Percentiles rank a stretch among this genome's conserved stretches.
Conservation (phyloP, 2,329 filamentous ascomycete genomes). For the Coniochaeta sp. region DNA sequence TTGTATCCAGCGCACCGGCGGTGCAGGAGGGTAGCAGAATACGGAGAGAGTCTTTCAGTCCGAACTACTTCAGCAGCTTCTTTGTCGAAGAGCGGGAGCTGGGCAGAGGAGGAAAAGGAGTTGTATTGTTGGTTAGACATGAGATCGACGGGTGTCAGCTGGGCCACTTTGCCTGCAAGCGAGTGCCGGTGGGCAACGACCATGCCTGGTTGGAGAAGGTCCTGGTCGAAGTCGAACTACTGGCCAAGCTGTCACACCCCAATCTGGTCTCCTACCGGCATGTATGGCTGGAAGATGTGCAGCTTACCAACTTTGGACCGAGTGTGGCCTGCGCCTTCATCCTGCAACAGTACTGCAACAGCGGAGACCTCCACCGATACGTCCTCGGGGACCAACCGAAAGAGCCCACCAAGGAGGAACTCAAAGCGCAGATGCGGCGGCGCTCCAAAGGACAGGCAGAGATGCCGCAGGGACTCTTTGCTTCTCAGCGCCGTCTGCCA, state of each 20-base stretch:
- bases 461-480: slow-evolving; percentile 41
- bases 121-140: slow-evolving; percentile 90
- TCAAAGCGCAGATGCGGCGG: slow-evolving; percentile 82
- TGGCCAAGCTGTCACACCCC: slow-evolving; percentile 86
- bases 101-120: slow-evolving; percentile 86
- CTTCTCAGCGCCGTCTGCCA: slow-evolving; percentile 38
- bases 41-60: slow-evolving; percentile 78
- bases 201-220: slow-evolving; percentile 94
- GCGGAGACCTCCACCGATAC: slow-evolving; percentile 83
- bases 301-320: slow-evolving; percentile 79
- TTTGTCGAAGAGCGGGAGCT: slow-evolving; percentile 85
- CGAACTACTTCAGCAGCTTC: slow-evolving; percentile 86
- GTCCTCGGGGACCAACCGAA: slow-evolving; percentile 63
- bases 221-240: slow-evolving; percentile 82
- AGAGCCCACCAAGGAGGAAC: slow-evolving; percentile 67
- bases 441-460: slow-evolving; percentile 66
- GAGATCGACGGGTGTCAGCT: slow-evolving; percentile 82
- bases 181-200: slow-evolving; percentile 90
- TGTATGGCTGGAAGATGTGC: slow-evolving; percentile 90
- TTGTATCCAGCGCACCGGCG: slow-evolving; percentile 45
- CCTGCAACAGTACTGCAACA: slow-evolving; percentile 94
- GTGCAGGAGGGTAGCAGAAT: slow-evolving; percentile 58
- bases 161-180: slow-evolving; percentile 92
- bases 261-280: slow-evolving; percentile 96
- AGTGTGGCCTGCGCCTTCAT: slow-evolving; percentile 94